A percentile compares a stretch with the other conserved stretches of the same genome.
phyloP scores from a whole-genome alignment of 352 stramenopile genomes.

The Phytophthora agathidicida region DNA sequence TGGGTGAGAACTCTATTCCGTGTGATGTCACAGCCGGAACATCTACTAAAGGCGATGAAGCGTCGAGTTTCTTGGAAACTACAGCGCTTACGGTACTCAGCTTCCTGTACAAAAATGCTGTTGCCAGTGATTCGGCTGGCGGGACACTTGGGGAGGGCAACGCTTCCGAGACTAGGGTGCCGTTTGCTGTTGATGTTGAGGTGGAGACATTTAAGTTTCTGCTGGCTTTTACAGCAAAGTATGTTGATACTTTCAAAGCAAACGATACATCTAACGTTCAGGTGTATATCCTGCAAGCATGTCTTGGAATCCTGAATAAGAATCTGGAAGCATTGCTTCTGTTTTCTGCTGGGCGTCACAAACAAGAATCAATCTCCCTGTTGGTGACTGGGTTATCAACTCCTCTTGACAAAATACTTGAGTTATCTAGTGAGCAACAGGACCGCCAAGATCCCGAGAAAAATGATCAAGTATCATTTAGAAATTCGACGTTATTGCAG shows the following conservation, averaged over 20 bases:
- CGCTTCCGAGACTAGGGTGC: slow-evolving; percentile 14
- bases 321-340: slow-evolving; percentile 43
- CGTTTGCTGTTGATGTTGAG: slow-evolving; percentile 54
- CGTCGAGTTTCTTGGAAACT: slow-evolving; percentile 13
- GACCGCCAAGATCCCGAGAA: neutral
- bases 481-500: neutral
- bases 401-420: slow-evolving; percentile 44
- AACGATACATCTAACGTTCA: slow-evolving; percentile 20
- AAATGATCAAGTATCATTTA: neutral
- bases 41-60: neutral
- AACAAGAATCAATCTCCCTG: slow-evolving; percentile 22
- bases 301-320: slow-evolving; percentile 48
- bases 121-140: slow-evolving; percentile 17
- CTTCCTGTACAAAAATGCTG: slow-evolving; percentile 49
- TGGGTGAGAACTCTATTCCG: slow-evolving; percentile 42
- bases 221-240: slow-evolving; percentile 37
- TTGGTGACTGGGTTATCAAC: slow-evolving; percentile 28
- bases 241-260: slow-evolving; percentile 37
- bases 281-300: slow-evolving; percentile 46
- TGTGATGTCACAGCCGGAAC: neutral
- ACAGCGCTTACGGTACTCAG: slow-evolving; percentile 37
- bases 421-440: slow-evolving; percentile 23
- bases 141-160: neutral
- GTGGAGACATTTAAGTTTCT: slow-evolving; percentile 40
- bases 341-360: slow-evolving; percentile 5